Evolutionary conservation across 768 basidiomycete genomes (phyloP).

Genomic region (Rhizopogon sp.): DNA sequence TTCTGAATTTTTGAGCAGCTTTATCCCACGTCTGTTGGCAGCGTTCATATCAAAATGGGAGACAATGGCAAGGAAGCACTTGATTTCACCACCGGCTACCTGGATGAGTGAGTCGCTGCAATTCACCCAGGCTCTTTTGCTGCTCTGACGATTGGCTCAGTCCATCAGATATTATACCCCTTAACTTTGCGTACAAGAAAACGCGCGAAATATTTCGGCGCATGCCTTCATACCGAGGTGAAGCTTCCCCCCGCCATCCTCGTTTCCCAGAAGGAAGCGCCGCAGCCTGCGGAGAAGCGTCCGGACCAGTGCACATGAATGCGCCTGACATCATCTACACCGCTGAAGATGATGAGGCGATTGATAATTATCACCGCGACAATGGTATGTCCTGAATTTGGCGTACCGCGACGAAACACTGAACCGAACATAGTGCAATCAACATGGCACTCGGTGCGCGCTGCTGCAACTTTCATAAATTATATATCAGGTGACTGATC

Average conservation of each 20-base stretch:
- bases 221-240: constrained; percentile 38
- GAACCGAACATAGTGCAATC: constrained; percentile 28
- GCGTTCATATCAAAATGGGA: constrained; percentile 42
- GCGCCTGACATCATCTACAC: constrained; percentile 28
- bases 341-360: constrained; percentile 28
- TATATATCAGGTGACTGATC: neutral
- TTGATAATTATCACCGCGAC: constrained; percentile 22
- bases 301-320: constrained; percentile 17
- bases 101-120: constrained; percentile 34
- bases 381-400: constrained; percentile 8
- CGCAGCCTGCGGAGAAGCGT: constrained; percentile 18
- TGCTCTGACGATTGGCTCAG: constrained; percentile 3
- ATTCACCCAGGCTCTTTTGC: neutral
- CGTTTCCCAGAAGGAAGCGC: constrained; percentile 14
- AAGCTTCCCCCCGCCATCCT: constrained; percentile 15
- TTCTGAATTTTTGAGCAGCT: constrained; percentile 11
- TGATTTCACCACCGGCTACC: constrained; percentile 41
- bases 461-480: neutral
- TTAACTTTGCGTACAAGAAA: constrained; percentile 23
- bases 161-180: constrained; percentile 17
- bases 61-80: constrained; percentile 35
- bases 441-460: constrained; percentile 29
- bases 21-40: constrained; percentile 44
- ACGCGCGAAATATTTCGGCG: constrained; percentile 24
- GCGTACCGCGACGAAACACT: neutral